Conservation (phyloP, 768 basidiomycete species). For the Podaxis carcinomalis region DNA sequence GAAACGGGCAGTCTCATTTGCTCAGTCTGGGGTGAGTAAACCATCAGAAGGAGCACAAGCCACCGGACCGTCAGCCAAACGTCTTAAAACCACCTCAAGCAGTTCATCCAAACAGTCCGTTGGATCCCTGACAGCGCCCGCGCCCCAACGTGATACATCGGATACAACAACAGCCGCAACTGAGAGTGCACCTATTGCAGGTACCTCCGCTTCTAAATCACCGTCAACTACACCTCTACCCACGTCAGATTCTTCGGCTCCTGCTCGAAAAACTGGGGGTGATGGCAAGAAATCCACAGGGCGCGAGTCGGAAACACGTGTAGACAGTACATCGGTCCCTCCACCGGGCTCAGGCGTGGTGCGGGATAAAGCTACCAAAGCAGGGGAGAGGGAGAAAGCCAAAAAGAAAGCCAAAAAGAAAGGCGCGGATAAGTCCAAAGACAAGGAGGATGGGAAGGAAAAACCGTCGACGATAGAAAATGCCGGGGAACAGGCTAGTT, state of each 20-base stretch:
- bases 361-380: conserved; percentile 10
- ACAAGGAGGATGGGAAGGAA: conserved; percentile 6
- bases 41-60: background rate
- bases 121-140: too few species aligned
- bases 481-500: background rate
- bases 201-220: background rate
- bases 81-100: background rate
- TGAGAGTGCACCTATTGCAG: background rate
- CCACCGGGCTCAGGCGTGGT: background rate
- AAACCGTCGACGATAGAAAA: conserved; percentile 9
- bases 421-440: conserved; percentile 9
- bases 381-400: background rate
- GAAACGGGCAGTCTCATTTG: conserved; percentile 11
- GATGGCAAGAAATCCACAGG: background rate
- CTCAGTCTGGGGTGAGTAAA: background rate
- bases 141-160: background rate
- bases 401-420: conserved; percentile 15
- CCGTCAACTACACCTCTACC: background rate
- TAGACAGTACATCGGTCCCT: background rate
- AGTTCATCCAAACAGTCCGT: background rate
- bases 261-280: background rate
- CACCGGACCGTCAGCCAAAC: conserved; percentile 4
- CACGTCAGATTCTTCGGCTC: background rate
- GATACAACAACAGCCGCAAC: background rate
- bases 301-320: background rate